Percentiles rank a stretch among this genome's conserved stretches.
Evolutionary conservation across 1,284 basidiomycete species (phyloP).

Genomic region (Phlebopus sp.): DNA sequence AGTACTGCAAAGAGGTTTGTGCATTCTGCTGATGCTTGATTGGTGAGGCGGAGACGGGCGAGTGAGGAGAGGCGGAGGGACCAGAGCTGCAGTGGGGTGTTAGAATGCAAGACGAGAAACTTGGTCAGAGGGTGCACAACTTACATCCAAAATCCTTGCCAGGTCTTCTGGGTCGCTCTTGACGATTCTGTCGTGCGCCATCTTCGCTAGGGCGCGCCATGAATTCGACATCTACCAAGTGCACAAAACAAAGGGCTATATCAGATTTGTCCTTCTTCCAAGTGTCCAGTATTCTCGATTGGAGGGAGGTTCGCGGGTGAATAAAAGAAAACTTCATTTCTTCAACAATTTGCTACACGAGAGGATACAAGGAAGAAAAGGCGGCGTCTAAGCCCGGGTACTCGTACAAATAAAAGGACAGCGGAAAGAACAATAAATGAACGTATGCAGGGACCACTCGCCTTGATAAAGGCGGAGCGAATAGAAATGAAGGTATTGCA

Average conservation of each 20-base stretch:
- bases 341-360: slow-evolving; percentile 23
- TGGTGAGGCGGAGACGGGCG: slow-evolving; percentile 75
- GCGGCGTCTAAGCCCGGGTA: slow-evolving; percentile 11
- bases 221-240: slow-evolving; percentile 71
- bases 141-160: slow-evolving; percentile 61
- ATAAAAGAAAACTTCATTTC: slow-evolving; percentile 15
- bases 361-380: slow-evolving; percentile 19
- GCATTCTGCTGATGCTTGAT: slow-evolving; percentile 76
- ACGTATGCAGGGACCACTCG: slow-evolving; percentile 13
- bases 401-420: slow-evolving; percentile 21
- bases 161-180: slow-evolving; percentile 65
- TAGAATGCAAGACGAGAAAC: background rate
- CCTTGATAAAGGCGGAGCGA: slow-evolving; percentile 2
- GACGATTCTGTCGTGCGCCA: slow-evolving; percentile 75
- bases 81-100: slow-evolving; percentile 64
- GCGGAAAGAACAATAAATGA: slow-evolving; percentile 23
- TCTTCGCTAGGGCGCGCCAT: slow-evolving; percentile 75
- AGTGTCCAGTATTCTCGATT: background rate
- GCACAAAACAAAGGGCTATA: slow-evolving; percentile 1
- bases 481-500: slow-evolving; percentile 9
- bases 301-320: background rate
- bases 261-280: slow-evolving; percentile 14
- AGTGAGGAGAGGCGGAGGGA: slow-evolving; percentile 75
- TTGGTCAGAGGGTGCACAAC: slow-evolving; percentile 25
- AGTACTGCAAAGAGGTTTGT: slow-evolving; percentile 76